Base-by-base conservation (phyloP, 2,329 filamentous ascomycete genomes). In the Xylariaceae sp. region DNA sequence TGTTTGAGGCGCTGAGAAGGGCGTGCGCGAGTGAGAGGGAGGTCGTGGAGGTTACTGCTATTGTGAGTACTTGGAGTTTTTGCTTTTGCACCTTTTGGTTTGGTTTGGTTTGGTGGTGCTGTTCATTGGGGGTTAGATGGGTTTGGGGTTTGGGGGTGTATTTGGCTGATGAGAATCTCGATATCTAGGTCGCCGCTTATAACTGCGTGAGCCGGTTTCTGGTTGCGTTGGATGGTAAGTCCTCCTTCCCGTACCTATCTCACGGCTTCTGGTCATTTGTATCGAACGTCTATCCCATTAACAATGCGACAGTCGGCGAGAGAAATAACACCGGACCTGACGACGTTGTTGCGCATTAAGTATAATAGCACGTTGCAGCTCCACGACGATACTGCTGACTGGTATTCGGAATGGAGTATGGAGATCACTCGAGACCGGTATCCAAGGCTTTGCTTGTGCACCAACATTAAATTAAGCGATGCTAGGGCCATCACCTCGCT, bases 131-230 rank as follows among this genome's bases (percentile, higher is more conserved):
- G 20, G 43, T 5, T 20, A 12, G 16, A 14, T 14, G 18, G 43
- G 19, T 46, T 46, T 46, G 19, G 20, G 14, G 20, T 20, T 21
- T 23, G 3, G 19, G 14, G 14, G 40, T 4, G 14, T 26, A n/a
- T 7, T 23, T 19, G 19, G 9, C 61, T 61, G 41, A 59, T 40
- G 29, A 40, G 23, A 20, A 52, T 45, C 26, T 7, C 23, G 5
- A 42, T 46, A 16, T 40, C 20, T 47, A 82, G 80, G 72, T 84
- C 63, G 89, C 89, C 12, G 86, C 84, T 52, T 96, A 96, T 71
- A 96, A 96, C 71, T 93, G 89, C 69, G 90, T 96, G 16, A 92
- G 89, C 71, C 82, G 91, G 26, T 93, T 96, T 65, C 73, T 96
- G 63, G 90, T 96, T 19, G 91, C 91, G 14, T 73, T 96, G 53